Base-by-base conservation (phyloP, 2,329 filamentous ascomycete species). In the Hypomyces perniciosus region DNA sequence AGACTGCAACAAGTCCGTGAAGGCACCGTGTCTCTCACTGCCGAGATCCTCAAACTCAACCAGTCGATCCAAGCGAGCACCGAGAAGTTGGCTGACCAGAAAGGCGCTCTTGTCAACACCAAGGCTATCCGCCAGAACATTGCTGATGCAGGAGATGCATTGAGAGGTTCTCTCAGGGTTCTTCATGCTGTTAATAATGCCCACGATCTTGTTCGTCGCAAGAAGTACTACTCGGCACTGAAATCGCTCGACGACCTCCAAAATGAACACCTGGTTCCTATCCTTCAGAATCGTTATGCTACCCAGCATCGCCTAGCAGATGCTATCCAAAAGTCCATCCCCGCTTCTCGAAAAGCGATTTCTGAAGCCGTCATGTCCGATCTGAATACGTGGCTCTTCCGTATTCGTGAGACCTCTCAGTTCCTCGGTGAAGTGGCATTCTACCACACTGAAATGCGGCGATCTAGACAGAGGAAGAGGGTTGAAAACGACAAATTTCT, bases 281-380 rank as follows among this genome's bases (percentile, higher is more conserved):
- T 78, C 42, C 79, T 85, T 54, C 82, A 85, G 63, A 85, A 85
- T 57, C 91, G 91, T 64, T 93, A 95, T 59, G 89, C 95, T 7
- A 95, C 89, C 1, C 90, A 96, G 57, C 95, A 96, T 69, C 92
- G 91, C 63, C 85, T 99, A 57, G 93, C 93, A 31, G 90, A 95
- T 64, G 83, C 96, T 73, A 97, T 99, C 57, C 92, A 96, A 67
- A 90, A 90, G 60, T 97, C 92, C 1, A 92, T 97, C 31, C 93
- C 93, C 1, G 84, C 88, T 4, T 96, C 90, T 1, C 90, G 96
- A 62, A 90, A 89, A 62, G 84, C 89, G 46, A 96, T 99, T 51
- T 92, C 92, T 4, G 92, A 97, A 69, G 90, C 91, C 10, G 93
- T 99, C 58, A 97, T 97, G 90, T 87, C 83, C 2, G 93, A 99